A percentile compares a stretch with the other conserved stretches of the same genome.
These are phyloP conservation scores for Papiliotrema nemorosa DNA, from an alignment of 1,284 basidiomycete genomes.

Conservation along the genomic window DNA sequence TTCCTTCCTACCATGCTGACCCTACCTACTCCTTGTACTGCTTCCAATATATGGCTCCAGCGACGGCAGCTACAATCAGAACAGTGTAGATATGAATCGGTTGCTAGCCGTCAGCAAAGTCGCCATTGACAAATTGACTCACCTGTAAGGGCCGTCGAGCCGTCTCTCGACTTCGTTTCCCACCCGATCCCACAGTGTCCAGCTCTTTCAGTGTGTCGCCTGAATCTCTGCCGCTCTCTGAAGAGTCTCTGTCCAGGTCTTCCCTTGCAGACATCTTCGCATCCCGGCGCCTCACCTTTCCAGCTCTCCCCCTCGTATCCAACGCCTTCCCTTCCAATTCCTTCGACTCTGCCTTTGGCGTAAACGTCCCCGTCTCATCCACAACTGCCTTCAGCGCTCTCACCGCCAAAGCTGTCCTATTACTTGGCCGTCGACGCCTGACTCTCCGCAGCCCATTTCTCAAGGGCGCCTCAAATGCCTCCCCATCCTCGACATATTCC, in stretches of 20 bases:
- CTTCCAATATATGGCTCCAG: slow-evolving; percentile 38
- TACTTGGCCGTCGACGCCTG: slow-evolving; percentile 33
- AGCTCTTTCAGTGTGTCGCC: slow-evolving; percentile 38
- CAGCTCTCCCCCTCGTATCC: slow-evolving; percentile 5
- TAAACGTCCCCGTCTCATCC: slow-evolving; percentile 17
- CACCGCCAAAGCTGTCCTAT: slow-evolving; percentile 31
- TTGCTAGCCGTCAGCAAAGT: slow-evolving; percentile 7
- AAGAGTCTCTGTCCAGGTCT: slow-evolving; percentile 22
- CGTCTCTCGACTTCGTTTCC: slow-evolving; percentile 1
- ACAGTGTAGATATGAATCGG: slow-evolving; percentile 37
- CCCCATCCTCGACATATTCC: slow-evolving; percentile 32
- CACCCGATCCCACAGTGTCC: slow-evolving; percentile 6
- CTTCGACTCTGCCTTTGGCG: slow-evolving; percentile 20
- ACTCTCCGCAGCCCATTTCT: slow-evolving; percentile 12
- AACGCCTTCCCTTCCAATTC: neutral
- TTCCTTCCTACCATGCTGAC: too few relatives aligned
- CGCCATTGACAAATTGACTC: neutral
- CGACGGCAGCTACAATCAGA: slow-evolving; percentile 37
- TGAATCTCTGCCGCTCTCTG: slow-evolving; percentile 39
- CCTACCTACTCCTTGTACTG: slow-evolving; percentile 18
- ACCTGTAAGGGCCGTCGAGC: neutral
- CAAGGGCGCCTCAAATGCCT: slow-evolving; percentile 18
- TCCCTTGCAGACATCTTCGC: neutral
- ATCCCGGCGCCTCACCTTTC: too few relatives aligned
- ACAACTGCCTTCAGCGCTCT: slow-evolving; percentile 32